Base-by-base conservation (phyloP, 129 eudicot genomes). In the Artemisia argyi region DNA sequence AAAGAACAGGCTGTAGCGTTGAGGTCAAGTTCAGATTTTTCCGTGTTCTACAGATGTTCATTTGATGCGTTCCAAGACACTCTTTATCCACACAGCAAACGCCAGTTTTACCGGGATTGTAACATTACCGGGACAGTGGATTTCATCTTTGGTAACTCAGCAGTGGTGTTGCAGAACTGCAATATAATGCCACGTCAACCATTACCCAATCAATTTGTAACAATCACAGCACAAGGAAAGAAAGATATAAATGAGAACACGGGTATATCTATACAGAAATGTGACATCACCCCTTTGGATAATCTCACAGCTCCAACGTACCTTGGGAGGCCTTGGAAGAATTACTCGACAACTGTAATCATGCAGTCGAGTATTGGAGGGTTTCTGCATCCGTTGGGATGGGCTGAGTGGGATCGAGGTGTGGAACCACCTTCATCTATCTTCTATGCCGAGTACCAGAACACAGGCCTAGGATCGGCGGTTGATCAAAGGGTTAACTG, bases 1-100 rank as follows among this genome's bases (percentile, higher is more conserved):
- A 87, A 83, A 71, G 89, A 90, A 73, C 97, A 90, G 60, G 97
- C 97, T 0, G 97, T 90, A 16, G 97, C 97, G 11, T 30, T 90
- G 74, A 87, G 97, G 9, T 85, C 91, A 12, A 81, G 88, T 8
- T 83, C 97, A 4, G 97, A 90, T 65, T 58, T 66, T 2, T 90
- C 95, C 0, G 85, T 85, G 3, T 83, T 72, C 66, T 87, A 85
- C 76, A 61, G 78, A 35, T 90, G 97, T 53, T 70, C 83, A 0
- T 85, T 90, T 11, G 85, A 83, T 4, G 95, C 79, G 1, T 90
- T 75, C 44, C 97, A 87, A 66, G 97, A 90, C 86, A 90, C 97
- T 1, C 91, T 90, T 56, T 90, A 90, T 61, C 75, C 85, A 7
- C 86, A 87, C 75, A 80, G 87, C 52, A 72, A 85, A 60, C 94